Evolutionary conservation across 139 green algal genomes (phyloP).

Genomic region (Closterium sp.): DNA sequence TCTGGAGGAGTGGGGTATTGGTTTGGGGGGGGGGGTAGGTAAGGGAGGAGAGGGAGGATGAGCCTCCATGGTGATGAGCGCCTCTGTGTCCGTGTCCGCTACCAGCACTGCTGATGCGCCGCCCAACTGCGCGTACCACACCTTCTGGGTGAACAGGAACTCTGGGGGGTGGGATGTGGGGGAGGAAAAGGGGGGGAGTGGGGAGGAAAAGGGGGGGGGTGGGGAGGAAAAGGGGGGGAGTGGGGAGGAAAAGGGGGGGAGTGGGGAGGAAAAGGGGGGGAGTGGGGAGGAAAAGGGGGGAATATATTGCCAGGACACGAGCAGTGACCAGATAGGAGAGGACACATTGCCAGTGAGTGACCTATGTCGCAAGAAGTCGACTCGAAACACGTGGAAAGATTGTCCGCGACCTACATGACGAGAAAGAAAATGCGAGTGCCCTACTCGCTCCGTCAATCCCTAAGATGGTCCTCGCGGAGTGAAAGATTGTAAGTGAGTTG

Average conservation of each 20-base stretch:
- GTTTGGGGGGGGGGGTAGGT: neutral
- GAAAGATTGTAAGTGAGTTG: neutral
- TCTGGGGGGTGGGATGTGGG: slow-evolving; percentile 32
- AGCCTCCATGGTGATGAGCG: slow-evolving; percentile 72
- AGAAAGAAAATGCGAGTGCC: neutral
- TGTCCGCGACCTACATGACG: too few relatives aligned
- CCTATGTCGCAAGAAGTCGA: neutral
- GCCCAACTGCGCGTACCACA: slow-evolving; percentile 78
- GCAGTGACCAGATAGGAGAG: neutral
- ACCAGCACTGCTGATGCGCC: slow-evolving; percentile 76
- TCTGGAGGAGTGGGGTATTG: too few relatives aligned
- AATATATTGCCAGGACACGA: too few relatives aligned
- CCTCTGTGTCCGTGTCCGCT: slow-evolving; percentile 69
- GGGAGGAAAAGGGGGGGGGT: too few relatives aligned
- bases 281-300: slow-evolving; percentile 37
- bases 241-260: too few relatives aligned
- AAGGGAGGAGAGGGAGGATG: neutral
- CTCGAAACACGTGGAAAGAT: too few relatives aligned
- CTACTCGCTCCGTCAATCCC: neutral
- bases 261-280: too few relatives aligned
- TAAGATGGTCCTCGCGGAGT: neutral
- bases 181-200: too few relatives aligned
- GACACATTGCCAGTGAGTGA: neutral
- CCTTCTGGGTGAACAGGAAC: slow-evolving; percentile 76
- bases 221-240: too few relatives aligned